Conservation (phyloP, 78 protist genomes). For the Planoprotostelium fungivorum region DNA sequence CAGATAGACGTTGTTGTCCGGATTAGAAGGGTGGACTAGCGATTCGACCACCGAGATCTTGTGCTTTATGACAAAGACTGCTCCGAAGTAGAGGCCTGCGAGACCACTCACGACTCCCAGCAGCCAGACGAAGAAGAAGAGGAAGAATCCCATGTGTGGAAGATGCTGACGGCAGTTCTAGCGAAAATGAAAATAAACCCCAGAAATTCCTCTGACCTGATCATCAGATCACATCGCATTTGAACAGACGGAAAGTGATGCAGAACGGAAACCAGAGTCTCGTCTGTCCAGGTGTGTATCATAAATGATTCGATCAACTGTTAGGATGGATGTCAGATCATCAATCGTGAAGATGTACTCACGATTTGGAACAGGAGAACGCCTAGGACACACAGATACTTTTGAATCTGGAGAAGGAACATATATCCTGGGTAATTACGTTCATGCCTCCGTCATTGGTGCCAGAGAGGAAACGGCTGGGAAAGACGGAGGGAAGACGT, state of each 20-base stretch:
- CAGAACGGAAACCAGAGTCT: background rate
- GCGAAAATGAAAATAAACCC: no score
- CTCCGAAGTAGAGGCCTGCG: background rate
- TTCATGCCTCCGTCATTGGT: background rate
- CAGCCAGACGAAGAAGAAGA: background rate
- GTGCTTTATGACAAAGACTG: background rate
- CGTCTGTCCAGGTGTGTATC: background rate
- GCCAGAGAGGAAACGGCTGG: background rate
- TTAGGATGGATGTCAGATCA: background rate
- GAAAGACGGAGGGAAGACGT: background rate
- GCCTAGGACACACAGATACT: background rate
- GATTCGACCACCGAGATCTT: background rate
- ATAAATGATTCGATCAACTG: background rate
- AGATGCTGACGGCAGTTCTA: background rate
- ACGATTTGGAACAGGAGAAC: no score
- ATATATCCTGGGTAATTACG: background rate
- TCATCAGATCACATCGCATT: background rate
- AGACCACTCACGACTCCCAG: background rate
- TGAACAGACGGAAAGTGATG: background rate
- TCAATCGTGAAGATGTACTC: no score
- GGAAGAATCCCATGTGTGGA: background rate
- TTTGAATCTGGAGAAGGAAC: background rate
- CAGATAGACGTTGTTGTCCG: background rate
- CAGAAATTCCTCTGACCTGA: no score
- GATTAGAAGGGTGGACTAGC: background rate